These are phyloP conservation scores for Solanum neorickii DNA, from an alignment of 257 asterid genomes.

Conservation along the genomic window DNA sequence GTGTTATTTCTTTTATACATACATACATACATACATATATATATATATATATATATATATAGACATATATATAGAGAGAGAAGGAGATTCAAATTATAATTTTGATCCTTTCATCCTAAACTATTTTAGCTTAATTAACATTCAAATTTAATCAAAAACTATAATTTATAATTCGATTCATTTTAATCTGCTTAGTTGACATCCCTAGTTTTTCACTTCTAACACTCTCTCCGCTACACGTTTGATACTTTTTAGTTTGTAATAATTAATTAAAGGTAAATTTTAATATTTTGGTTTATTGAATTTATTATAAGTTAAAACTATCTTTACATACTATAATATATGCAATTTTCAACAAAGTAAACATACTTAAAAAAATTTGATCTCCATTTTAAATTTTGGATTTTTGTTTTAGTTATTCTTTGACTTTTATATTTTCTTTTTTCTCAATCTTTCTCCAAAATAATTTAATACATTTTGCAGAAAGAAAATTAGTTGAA, in stretches of 20 bases:
- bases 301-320: background rate
- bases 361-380: no score
- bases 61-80: no score
- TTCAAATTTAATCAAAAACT: no score
- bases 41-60: no score
- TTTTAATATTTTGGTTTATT: no score
- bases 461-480: background rate
- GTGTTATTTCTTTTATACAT: background rate
- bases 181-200: background rate
- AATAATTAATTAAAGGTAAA: background rate
- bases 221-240: background rate
- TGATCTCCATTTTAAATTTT: no score
- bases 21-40: no score
- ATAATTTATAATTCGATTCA: no score
- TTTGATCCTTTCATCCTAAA: background rate
- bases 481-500: slow-evolving; percentile 40
- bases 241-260: background rate
- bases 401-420: background rate
- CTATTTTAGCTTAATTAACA: no score
- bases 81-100: background rate
- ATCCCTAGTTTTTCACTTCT: background rate
- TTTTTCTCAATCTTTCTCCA: background rate
- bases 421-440: background rate
- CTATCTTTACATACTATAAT: background rate
- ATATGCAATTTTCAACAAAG: background rate